Percentiles rank a stretch among this genome's conserved stretches.
These are phyloP conservation scores for Alternaria angustiovoidea DNA, from an alignment of 2,329 filamentous ascomycete species.

Conservation along the genomic window DNA sequence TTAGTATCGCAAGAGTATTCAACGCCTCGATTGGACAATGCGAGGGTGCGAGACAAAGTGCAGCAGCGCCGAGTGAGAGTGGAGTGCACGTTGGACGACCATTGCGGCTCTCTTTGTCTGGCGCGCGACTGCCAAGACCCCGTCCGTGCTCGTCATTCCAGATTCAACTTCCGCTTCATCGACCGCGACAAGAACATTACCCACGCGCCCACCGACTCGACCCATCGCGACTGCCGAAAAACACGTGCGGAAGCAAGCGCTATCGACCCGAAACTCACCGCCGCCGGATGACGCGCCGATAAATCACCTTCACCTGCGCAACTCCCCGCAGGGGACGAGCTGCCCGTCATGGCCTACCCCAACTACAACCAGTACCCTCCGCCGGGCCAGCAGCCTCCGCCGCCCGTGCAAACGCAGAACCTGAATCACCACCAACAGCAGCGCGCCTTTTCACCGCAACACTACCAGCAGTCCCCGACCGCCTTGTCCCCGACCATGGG, in stretches of 20 bases:
- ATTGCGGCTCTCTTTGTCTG: constrained; percentile 33
- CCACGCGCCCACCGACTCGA: constrained; percentile 25
- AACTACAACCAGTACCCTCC: constrained; percentile 43
- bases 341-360: constrained; percentile 45
- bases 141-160: constrained; percentile 32
- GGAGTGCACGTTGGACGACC: background rate
- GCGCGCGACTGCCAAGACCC: constrained; percentile 39
- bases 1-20: background rate
- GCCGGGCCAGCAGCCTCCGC: constrained; percentile 38
- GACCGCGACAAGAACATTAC: constrained; percentile 24
- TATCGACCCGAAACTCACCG: background rate
- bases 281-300: constrained; percentile 37
- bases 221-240: constrained; percentile 18
- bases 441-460: constrained; percentile 46
- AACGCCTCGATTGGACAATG: constrained; percentile 1
- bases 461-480: constrained; percentile 60
- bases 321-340: constrained; percentile 34
- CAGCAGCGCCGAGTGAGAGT: constrained; percentile 1
- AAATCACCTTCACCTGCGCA: constrained; percentile 32
- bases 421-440: constrained; percentile 56
- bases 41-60: background rate
- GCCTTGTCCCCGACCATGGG: constrained; percentile 57
- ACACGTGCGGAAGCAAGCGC: constrained; percentile 14
- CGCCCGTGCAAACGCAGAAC: constrained; percentile 52
- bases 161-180: constrained; percentile 21